Conservation (phyloP, 352 stramenopile genomes). For the Globisporangium yorkense region DNA sequence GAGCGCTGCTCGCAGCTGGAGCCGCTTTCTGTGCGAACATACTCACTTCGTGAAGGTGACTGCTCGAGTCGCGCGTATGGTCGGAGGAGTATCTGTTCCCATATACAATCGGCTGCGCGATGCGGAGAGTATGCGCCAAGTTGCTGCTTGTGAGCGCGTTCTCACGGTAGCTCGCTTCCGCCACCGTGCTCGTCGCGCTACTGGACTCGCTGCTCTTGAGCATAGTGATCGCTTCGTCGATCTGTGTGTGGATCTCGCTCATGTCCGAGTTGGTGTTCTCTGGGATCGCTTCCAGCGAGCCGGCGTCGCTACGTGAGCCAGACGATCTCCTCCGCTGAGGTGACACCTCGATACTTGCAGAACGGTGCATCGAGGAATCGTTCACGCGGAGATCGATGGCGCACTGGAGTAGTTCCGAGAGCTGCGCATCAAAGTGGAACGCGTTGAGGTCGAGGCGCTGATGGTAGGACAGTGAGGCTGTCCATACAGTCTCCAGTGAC, state of each 20-base stretch:
- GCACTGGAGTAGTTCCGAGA: constrained; percentile 5
- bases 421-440: constrained; percentile 5
- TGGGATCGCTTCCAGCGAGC: constrained; percentile 3
- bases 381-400: constrained; percentile 1
- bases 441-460: constrained; percentile 13
- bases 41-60: not conserved
- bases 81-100: not conserved
- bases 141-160: not conserved
- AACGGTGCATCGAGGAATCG: not conserved
- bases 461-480: constrained; percentile 1
- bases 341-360: not conserved
- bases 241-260: constrained; percentile 5
- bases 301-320: not conserved
- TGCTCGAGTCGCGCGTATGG: not conserved
- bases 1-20: not conserved
- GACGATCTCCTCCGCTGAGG: constrained; percentile 5
- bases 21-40: not conserved
- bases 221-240: constrained; percentile 8
- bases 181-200: not conserved
- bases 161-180: not conserved
- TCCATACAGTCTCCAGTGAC: constrained; percentile 13
- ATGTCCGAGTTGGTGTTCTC: constrained; percentile 1
- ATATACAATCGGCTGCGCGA: constrained; percentile 11
- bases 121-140: constrained; percentile 6
- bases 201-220: constrained; percentile 2